Evolutionary conservation across 768 basidiomycete species (phyloP), one percentile per base, ranked within the genome.

Genomic region (Tubosaeta sp.): DNA sequence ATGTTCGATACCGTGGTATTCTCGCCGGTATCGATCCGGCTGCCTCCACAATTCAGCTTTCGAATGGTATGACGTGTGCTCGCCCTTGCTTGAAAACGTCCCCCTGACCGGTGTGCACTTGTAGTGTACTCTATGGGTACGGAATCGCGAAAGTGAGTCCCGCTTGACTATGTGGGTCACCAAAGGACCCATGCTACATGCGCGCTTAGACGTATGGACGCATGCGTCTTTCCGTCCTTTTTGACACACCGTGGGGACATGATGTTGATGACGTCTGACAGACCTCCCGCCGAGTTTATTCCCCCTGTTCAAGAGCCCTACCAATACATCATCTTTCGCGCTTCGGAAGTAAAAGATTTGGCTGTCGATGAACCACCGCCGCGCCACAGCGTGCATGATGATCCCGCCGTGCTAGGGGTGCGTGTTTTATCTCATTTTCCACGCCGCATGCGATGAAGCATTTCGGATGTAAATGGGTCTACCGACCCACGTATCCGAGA

Each of bases 281-380:
- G 87, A 58, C 85, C 87, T 10, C 80, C 83, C 37, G 69, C 78
- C 32, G 85, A 92, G 67, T 94, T 83, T 69, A 90, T 91, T 52
- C 86, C 91, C 5, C 88, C 91, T 0, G 85, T 86, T 41, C 82
- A 84, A 65, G 86, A 87, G 54, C 88, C 89, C 0, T 94, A 92
- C 66, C 80, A 87, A 57, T 92, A 90, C 70, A 92, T 94, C 70
- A 88, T 94, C 57, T 94, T 94, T 72, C 88, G 88, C 48, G 90
- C 90, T 7, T 88, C 88, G 3, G 89, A 93, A 69, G 90, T 92
- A 55, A 91, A 92, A 63, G 90, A 93, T 64, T 77, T 92, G n/a
- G 78, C 86, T 26, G 88, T 93, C 13, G 90, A 93, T 60, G 86
- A 90, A 53, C 77, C 80, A 1, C 55, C 72, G 29, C 72, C 77